A percentile compares a stretch with the other conserved stretches of the same genome.
Conservation (phyloP, 2,329 filamentous ascomycete species). For the Ceratocystis diversiconidia region DNA sequence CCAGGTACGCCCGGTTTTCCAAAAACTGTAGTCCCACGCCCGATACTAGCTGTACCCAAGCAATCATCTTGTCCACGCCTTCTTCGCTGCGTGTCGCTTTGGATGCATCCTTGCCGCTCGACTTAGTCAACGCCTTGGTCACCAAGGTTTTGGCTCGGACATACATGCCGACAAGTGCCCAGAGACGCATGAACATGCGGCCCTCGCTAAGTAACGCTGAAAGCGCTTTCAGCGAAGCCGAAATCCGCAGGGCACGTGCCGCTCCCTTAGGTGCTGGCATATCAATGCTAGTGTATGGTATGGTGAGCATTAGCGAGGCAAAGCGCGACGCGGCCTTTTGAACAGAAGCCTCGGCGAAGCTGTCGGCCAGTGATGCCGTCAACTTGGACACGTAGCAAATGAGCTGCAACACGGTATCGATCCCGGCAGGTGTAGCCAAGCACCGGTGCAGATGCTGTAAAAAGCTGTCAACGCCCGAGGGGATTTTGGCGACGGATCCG, state of each 20-base stretch:
- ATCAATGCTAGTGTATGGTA: constrained; percentile 34
- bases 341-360: constrained; percentile 43
- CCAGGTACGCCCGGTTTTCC: constrained; percentile 73
- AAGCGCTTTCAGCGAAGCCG: constrained; percentile 42
- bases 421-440: constrained; percentile 52
- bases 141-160: constrained; percentile 46
- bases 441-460: constrained; percentile 45
- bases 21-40: constrained; percentile 60
- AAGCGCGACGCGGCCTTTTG: constrained; percentile 37
- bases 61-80: constrained; percentile 36
- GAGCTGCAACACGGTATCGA: constrained; percentile 55
- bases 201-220: constrained; percentile 54
- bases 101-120: constrained; percentile 19
- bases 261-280: constrained; percentile 25
- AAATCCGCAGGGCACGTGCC: constrained; percentile 15
- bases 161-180: constrained; percentile 62
- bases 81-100: constrained; percentile 22
- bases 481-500: constrained; percentile 22
- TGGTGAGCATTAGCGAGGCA: constrained; percentile 37
- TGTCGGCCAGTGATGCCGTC: constrained; percentile 35
- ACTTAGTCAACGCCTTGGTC: constrained; percentile 20
- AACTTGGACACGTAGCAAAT: constrained; percentile 53
- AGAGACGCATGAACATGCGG: constrained; percentile 60
- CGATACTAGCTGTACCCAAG: constrained; percentile 52
- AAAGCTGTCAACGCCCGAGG: constrained; percentile 37